Percentiles rank a stretch among this genome's conserved stretches.
These are phyloP conservation scores for Mortierella sp. DNA, from an alignment of 371 early-diverging fungal species.

Conservation along the genomic window DNA sequence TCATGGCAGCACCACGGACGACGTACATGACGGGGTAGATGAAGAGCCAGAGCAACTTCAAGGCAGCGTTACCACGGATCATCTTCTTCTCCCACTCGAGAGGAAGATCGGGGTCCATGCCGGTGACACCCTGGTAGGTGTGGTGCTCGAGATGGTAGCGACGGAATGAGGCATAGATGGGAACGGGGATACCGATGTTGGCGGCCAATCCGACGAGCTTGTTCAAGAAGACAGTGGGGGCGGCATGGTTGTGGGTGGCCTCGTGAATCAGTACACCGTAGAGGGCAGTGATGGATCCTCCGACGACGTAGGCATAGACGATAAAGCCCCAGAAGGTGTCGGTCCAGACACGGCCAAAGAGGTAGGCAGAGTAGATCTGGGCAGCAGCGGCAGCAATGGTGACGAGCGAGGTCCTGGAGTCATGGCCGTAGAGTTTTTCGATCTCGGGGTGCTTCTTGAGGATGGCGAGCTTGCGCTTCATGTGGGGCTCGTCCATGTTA, in stretches of 20 bases:
- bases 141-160: conserved; percentile 98
- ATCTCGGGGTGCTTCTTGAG: conserved; percentile 92
- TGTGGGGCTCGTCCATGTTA: conserved; percentile 96
- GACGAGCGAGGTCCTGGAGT: conserved; percentile 83
- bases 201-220: conserved; percentile 85
- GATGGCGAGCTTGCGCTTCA: conserved; percentile 91
- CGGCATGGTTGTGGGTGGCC: conserved; percentile 88
- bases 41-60: conserved; percentile 86
- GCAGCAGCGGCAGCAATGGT: conserved; percentile 73
- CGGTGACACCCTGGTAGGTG: conserved; percentile 95
- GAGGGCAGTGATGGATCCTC: conserved; percentile 85
- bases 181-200: conserved; percentile 89
- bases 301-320: conserved; percentile 82
- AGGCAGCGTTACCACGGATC: conserved; percentile 80
- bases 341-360: conserved; percentile 75
- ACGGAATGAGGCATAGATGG: conserved; percentile 88
- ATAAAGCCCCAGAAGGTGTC: conserved; percentile 75
- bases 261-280: conserved; percentile 94
- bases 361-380: conserved; percentile 86
- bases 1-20: conserved; percentile 86
- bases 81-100: conserved; percentile 88
- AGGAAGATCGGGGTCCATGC: conserved; percentile 97
- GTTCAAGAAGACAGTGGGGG: conserved; percentile 78
- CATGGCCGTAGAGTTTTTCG: conserved; percentile 86
- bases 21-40: conserved; percentile 95